Base-by-base conservation (phyloP, 176 grass and related monocot species). In the Zoysia japonica region DNA sequence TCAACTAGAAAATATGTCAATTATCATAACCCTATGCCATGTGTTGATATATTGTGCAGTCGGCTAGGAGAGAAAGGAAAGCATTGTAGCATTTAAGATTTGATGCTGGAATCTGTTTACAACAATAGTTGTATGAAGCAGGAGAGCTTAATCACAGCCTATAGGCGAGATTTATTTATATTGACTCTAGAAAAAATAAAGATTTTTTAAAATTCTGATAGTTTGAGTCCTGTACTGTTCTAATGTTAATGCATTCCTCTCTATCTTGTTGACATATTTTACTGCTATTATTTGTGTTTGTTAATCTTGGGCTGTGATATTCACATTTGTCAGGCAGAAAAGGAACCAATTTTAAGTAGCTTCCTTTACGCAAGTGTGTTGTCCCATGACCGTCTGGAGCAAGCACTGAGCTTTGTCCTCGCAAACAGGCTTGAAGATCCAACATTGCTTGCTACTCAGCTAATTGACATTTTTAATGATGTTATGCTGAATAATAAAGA, bases 281-380 rank as follows among this genome's bases (percentile, higher is more conserved):
- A 56, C 54, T 70, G 37, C 52, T 75, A 54, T 44, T 69, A 19
- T 66, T 51, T 17, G 65, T 10, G 53, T 81, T 51, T 19, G 16
- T 5, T 78, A 15, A 70, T 65, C 19, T 3, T 7, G 3, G 46
- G 70, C 15, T 0, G 2, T 12, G 37, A 56, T 85, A 10, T 52
- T 86, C 19, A 63, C 80, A 80, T 67, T 74, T 81, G 3, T 47
- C 86, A 99, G 96, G 92, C 96, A 51, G 92, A 99, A 65, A 99
- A 95, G 90, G 96, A 99, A 53, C 92, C 90, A 54, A 91, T 99
- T 84, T 93, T 99, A 74, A 99, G 92, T 85, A 99, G 96, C 84
- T 95, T 93, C 81, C 82, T 99, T 50, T 99, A 95, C 3, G 92
- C 96, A 4, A 99, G 96, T 75, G 96, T 99, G 45, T 72, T 99